Evolutionary conservation across 768 basidiomycete genomes (phyloP).

Genomic region (Boletus rufocinnamomeus): DNA sequence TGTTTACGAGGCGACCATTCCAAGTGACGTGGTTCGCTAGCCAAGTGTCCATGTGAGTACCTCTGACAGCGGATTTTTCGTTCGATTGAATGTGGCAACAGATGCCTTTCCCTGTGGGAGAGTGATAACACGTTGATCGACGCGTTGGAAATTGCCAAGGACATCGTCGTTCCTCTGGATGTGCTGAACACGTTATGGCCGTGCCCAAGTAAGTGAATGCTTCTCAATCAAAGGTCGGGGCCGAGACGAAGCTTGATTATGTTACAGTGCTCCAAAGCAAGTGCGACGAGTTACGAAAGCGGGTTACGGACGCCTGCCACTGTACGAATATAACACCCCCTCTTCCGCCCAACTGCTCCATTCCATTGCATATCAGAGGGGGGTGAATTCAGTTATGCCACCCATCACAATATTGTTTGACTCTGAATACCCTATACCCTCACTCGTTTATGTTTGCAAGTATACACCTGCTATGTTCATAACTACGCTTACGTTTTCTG

Average conservation of each 20-base stretch:
- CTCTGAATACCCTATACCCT: constrained; percentile 26
- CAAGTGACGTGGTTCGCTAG: constrained; percentile 72
- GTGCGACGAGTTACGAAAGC: constrained; percentile 50
- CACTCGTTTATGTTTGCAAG: constrained; percentile 31
- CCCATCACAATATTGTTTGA: background rate
- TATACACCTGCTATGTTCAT: constrained; percentile 34
- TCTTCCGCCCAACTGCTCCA: constrained; percentile 39
- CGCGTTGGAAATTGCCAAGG: constrained; percentile 67
- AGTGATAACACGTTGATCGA: constrained; percentile 57
- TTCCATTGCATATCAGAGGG: constrained; percentile 37
- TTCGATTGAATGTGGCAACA: constrained; percentile 26
- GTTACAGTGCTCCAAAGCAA: constrained; percentile 48
- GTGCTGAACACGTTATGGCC: constrained; percentile 74
- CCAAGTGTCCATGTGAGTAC: constrained; percentile 60
- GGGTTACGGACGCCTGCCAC: constrained; percentile 50
- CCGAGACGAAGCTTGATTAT: constrained; percentile 11
- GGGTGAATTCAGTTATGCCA: constrained; percentile 21
- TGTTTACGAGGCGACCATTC: constrained; percentile 68
- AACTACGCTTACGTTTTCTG: constrained; percentile 27
- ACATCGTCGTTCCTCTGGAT: constrained; percentile 62
- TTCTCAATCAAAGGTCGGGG: constrained; percentile 7
- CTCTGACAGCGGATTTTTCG: background rate
- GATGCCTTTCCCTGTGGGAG: constrained; percentile 67
- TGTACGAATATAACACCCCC: constrained; percentile 45
- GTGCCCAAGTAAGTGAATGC: constrained; percentile 42